Conservation (phyloP, 352 stramenopile species). For the Pythium sukuiense region DNA sequence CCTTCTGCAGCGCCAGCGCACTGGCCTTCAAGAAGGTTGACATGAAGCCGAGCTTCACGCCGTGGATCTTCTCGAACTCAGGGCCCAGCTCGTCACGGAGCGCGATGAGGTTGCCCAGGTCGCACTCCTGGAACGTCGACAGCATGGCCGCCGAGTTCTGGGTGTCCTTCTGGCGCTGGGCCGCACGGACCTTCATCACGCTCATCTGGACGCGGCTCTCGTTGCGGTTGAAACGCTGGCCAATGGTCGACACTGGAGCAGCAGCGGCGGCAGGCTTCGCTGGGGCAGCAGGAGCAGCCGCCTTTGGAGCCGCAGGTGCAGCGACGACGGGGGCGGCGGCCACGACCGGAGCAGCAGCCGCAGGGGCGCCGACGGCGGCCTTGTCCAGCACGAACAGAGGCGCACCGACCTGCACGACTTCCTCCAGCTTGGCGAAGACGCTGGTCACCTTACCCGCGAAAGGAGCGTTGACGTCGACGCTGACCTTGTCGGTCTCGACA, state of each 20-base stretch:
- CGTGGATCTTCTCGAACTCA: constrained; percentile 96
- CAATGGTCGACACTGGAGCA: constrained; percentile 14
- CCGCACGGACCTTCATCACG: constrained; percentile 93
- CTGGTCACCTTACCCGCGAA: constrained; percentile 91
- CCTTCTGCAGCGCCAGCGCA: constrained; percentile 89
- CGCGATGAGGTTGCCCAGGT: constrained; percentile 96
- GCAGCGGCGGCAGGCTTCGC: constrained; percentile 28
- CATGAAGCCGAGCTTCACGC: constrained; percentile 99
- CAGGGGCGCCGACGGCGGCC: constrained; percentile 36
- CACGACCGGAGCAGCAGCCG: constrained; percentile 16
- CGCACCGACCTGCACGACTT: constrained; percentile 95
- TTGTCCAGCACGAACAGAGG: constrained; percentile 92
- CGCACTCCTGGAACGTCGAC: constrained; percentile 99
- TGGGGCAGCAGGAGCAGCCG: constrained; percentile 22
- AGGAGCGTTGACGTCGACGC: constrained; percentile 90
- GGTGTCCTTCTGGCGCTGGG: constrained; percentile 96
- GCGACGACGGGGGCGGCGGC: constrained; percentile 23
- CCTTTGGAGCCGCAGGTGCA: constrained; percentile 21
- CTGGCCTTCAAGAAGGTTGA: constrained; percentile 97
- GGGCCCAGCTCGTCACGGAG: constrained; percentile 90
- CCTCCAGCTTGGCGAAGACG: constrained; percentile 93
- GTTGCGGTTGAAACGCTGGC: constrained; percentile 51
- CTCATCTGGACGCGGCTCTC: constrained; percentile 94
- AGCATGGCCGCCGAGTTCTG: constrained; percentile 99
- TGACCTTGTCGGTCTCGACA: constrained; percentile 98